These are phyloP conservation scores for Yamagishiella unicocca DNA, from an alignment of 139 green algal genomes.

Conservation along the genomic window DNA sequence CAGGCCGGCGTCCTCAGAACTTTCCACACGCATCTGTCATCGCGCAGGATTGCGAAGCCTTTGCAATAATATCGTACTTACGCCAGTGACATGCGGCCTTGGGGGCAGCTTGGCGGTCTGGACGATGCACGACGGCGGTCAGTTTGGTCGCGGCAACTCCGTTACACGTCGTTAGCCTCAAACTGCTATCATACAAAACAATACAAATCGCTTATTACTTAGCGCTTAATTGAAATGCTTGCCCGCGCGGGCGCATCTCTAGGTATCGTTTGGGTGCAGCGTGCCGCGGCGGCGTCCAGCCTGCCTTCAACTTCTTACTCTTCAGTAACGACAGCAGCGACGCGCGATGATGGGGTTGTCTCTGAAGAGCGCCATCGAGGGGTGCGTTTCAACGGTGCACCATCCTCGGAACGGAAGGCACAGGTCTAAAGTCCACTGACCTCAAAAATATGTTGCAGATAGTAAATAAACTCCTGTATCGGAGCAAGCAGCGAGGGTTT, in stretches of 20 bases:
- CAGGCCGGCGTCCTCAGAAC: too few relatives aligned
- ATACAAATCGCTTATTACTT: too few relatives aligned
- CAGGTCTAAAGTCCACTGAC: constrained; percentile 40
- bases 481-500: constrained; percentile 86
- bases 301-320: constrained; percentile 32
- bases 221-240: too few relatives aligned
- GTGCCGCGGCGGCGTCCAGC: not conserved
- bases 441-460: constrained; percentile 62
- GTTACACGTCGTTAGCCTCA: too few relatives aligned
- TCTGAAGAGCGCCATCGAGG: constrained; percentile 11
- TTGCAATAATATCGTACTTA: too few relatives aligned
- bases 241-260: not conserved
- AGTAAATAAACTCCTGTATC: constrained; percentile 83
- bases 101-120: too few relatives aligned
- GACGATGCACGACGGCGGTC: too few relatives aligned
- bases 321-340: not conserved
- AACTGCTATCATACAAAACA: too few relatives aligned
- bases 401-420: not conserved
- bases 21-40: too few relatives aligned
- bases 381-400: not conserved
- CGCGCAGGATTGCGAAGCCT: too few relatives aligned
- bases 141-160: too few relatives aligned
- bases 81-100: too few relatives aligned
- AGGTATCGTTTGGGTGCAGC: not conserved
- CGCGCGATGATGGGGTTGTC: not conserved